Conservation (phyloP, 441 rosid species). For the Codiaeum variegatum region DNA sequence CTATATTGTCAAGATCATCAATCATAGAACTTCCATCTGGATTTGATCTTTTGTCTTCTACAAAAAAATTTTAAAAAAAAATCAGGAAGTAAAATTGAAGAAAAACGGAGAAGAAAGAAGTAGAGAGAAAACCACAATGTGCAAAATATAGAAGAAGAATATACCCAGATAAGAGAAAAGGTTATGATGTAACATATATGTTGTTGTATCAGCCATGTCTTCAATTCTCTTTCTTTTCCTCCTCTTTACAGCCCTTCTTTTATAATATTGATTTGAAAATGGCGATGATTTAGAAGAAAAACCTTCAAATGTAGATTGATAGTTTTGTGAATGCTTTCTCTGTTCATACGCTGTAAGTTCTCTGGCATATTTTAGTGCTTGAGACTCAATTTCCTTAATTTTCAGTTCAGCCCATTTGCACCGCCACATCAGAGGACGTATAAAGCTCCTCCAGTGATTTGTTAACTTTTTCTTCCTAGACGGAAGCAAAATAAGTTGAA, state of each 20-base stretch:
- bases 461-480: constrained; percentile 87
- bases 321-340: constrained; percentile 38
- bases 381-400: constrained; percentile 67
- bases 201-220: constrained; percentile 45
- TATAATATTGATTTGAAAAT: constrained; percentile 46
- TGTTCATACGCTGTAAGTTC: constrained; percentile 51
- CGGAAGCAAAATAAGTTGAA: constrained; percentile 12
- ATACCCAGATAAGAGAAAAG: constrained; percentile 75
- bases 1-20: constrained; percentile 59
- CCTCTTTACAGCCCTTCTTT: constrained; percentile 60
- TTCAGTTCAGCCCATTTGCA: constrained; percentile 85
- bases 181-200: constrained; percentile 55
- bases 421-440: constrained; percentile 86
- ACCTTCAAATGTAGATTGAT: constrained; percentile 47
- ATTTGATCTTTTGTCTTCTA: constrained; percentile 65
- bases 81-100: constrained; percentile 8
- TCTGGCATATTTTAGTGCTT: constrained; percentile 52
- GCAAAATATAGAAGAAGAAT: constrained; percentile 22
- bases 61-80: too few relatives aligned
- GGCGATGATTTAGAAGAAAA: constrained; percentile 64
- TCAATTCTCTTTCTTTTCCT: constrained; percentile 74
- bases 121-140: constrained; percentile 15
- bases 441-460: constrained; percentile 75
- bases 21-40: constrained; percentile 47
- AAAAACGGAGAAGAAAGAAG: not conserved